Conservation (phyloP, 176 grass and related monocot species). For the Aechmea fasciata region DNA sequence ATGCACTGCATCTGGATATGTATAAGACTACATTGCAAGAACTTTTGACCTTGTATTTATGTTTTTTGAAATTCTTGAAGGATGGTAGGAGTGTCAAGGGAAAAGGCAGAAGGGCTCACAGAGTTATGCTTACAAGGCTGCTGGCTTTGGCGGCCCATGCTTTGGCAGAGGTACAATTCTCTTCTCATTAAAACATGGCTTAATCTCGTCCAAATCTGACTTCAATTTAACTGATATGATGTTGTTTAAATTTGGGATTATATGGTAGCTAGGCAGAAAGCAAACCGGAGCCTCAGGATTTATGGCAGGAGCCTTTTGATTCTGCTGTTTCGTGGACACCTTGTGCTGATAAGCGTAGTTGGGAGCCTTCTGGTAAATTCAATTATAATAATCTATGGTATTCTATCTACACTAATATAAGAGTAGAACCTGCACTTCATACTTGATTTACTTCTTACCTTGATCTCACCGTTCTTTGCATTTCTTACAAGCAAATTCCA, state of each 20-base stretch:
- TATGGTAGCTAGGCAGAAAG: constrained; percentile 70
- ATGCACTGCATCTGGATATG: too few species aligned
- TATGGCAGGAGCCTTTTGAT: constrained; percentile 78
- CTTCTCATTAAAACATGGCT: neutral
- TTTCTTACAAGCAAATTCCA: neutral
- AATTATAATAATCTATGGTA: constrained; percentile 2
- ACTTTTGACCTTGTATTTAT: neutral
- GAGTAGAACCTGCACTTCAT: neutral
- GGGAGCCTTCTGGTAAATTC: constrained; percentile 37
- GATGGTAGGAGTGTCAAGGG: constrained; percentile 20
- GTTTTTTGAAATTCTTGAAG: constrained; percentile 27
- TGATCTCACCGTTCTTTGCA: neutral
- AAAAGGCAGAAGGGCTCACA: constrained; percentile 33
- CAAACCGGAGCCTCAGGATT: constrained; percentile 59
- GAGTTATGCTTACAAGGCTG: constrained; percentile 63
- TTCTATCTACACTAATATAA: constrained; percentile 12
- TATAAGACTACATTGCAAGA: neutral
- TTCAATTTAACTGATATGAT: neutral
- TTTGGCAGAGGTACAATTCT: constrained; percentile 73
- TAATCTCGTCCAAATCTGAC: neutral
- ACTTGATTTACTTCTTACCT: neutral
- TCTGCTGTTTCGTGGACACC: constrained; percentile 62
- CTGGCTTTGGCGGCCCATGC: constrained; percentile 74
- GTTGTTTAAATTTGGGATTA: constrained; percentile 2
- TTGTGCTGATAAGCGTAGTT: constrained; percentile 56